Conservation (phyloP, 225 moss, liverwort and hornwort species). For the Pseudisothecium myosuroides region DNA sequence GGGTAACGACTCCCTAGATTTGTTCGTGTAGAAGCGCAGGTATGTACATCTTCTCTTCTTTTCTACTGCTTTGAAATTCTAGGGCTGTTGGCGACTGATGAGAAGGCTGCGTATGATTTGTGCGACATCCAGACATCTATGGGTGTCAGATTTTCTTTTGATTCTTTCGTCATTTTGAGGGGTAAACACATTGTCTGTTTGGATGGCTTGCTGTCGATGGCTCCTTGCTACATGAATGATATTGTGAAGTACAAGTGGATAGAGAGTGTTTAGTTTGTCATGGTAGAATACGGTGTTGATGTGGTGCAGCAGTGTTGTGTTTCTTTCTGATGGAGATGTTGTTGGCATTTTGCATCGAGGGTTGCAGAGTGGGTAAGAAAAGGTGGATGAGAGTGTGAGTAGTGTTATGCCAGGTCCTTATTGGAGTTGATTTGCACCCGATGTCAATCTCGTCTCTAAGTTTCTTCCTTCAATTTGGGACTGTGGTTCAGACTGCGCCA, state of each 20-base stretch:
- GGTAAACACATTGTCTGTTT: not conserved
- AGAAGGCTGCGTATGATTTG: not conserved
- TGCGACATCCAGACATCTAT: not conserved
- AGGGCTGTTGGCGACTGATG: not conserved
- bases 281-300: not conserved
- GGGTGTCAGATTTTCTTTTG: not conserved
- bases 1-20: not conserved
- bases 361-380: not conserved
- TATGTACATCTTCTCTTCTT: not conserved
- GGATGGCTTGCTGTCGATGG: not conserved
- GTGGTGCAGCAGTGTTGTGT: not conserved
- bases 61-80: not conserved
- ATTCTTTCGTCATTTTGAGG: not conserved
- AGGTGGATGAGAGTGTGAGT: not conserved
- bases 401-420: not conserved
- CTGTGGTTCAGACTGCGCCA: too few relatives aligned
- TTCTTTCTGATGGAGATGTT: not conserved
- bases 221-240: not conserved
- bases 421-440: not conserved
- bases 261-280: not conserved
- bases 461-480: not conserved
- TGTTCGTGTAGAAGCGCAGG: not conserved
- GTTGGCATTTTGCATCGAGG: not conserved
- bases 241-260: not conserved
- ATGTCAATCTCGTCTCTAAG: not conserved